phyloP scores from a whole-genome alignment of 441 rosid genomes.

The Erysimum cheiri region DNA sequence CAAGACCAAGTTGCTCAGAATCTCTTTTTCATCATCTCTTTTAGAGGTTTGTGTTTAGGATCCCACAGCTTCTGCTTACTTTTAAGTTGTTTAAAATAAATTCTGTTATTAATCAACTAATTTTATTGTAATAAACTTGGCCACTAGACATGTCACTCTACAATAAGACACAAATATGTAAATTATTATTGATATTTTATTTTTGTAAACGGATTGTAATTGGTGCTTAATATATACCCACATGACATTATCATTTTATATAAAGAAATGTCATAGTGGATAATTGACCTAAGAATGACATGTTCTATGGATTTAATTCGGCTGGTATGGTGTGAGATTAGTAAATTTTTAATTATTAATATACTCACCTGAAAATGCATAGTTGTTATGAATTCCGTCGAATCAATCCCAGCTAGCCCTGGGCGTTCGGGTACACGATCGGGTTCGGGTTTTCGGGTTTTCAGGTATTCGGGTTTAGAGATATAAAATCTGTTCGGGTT shows the following conservation, averaged over 20 bases:
- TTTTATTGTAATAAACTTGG: constrained; percentile 14
- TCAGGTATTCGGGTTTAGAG: no score
- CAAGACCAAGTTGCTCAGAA: constrained; percentile 37
- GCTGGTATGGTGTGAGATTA: constrained; percentile 4
- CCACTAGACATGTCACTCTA: constrained; percentile 44
- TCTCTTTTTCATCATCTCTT: background rate
- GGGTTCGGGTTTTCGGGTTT: no score
- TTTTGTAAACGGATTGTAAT: constrained; percentile 13
- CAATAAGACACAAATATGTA: constrained; percentile 27
- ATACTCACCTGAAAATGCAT: background rate
- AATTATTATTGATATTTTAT: background rate
- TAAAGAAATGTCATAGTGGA: constrained; percentile 34
- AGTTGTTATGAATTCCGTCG: background rate
- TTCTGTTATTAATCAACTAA: constrained; percentile 19
- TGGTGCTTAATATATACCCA: constrained; percentile 24
- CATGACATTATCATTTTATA: constrained; percentile 20
- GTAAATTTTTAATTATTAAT: background rate
- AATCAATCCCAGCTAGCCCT: background rate
- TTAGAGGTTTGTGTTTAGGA: constrained; percentile 46
- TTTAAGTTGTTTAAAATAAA: background rate
- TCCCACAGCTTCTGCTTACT: constrained; percentile 41
- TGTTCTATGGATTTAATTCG: constrained; percentile 24
- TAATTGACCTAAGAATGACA: constrained; percentile 36
- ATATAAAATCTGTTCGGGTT: no score
- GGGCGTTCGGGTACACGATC: no score